Base-by-base conservation (phyloP, 495 filamentous ascomycete genomes). In the Bacidia gigantensis region DNA sequence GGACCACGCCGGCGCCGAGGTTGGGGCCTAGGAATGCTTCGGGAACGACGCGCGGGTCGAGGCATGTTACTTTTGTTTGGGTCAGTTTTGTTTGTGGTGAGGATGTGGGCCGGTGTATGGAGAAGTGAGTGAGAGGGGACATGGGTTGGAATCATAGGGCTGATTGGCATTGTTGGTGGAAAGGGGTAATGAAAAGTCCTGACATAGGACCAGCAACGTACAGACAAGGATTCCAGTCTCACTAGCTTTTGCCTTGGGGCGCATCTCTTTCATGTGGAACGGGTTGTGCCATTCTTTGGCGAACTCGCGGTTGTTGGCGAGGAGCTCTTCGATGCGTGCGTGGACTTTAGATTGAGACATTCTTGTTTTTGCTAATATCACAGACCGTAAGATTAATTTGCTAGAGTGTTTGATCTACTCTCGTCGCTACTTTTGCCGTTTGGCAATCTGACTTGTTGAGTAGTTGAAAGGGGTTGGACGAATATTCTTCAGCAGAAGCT, bases 81-180 rank as follows among this genome's bases (percentile, higher is more conserved):
- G 32, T 39, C 32, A 39, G 32, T 39, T 39, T 39, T 10, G 50
- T 81, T 51, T 84, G 74, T 60, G 26, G 41, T 2, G 41, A 25
- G 2, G 12, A 32, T 11, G 11, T 11, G 41, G 10, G 23, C 3
- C 14, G 26, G 3, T 10, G 29, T 39, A 3, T 0, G 29, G 18
- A 14, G 41, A 23, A 0, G 18, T 22, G 32, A n/a, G 32, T 10
- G 32, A n/a, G 32, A 39, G n/a, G 10, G 10, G n/a, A n/a, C 10
- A 39, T 10, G 32, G 32, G 32, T 10, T 10, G 32, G 32, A 39
- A n/a, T n/a, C n/a, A n/a, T n/a, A n/a, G n/a, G n/a, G n/a, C n/a
- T n/a, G n/a, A n/a, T n/a, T n/a, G n/a, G n/a, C n/a, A n/a, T n/a
- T n/a, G n/a, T n/a, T n/a, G n/a, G n/a, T n/a, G n/a, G n/a, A n/a